These are phyloP conservation scores for Kalmanozyma brasiliensis DNA, from an alignment of 1,284 basidiomycete species.

Conservation along the genomic window DNA sequence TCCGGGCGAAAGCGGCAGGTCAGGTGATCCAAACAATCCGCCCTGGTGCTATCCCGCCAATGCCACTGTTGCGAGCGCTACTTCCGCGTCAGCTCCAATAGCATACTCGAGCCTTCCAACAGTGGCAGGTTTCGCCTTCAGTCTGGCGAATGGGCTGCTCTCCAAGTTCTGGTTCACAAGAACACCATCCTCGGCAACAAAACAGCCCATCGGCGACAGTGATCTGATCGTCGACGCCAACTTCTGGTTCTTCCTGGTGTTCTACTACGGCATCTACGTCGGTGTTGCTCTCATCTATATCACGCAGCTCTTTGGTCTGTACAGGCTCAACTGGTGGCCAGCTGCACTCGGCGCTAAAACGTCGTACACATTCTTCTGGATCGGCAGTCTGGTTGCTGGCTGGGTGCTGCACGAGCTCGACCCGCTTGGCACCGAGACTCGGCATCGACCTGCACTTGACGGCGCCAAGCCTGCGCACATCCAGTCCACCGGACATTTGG, in stretches of 20 bases:
- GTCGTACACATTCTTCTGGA: conserved; percentile 72
- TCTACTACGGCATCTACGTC: conserved; percentile 67
- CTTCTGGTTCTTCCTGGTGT: conserved; percentile 67
- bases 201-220: conserved; percentile 16
- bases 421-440: conserved; percentile 42
- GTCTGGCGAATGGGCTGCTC: conserved; percentile 11
- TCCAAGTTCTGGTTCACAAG: conserved; percentile 10
- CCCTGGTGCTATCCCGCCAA: conserved; percentile 48
- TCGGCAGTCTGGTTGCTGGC: conserved; percentile 69
- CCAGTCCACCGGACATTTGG: neutral
- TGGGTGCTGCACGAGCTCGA: conserved; percentile 69
- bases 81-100: neutral
- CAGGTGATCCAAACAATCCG: conserved; percentile 42
- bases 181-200: neutral
- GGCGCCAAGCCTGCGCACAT: neutral
- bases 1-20: conserved; percentile 36
- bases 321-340: conserved; percentile 71
- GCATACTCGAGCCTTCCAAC: conserved; percentile 15
- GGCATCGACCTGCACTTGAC: conserved; percentile 16
- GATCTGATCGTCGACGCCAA: conserved; percentile 58
- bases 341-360: conserved; percentile 70
- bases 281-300: conserved; percentile 71
- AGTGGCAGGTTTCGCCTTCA: conserved; percentile 19
- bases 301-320: conserved; percentile 73
- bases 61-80: conserved; percentile 9